Evolutionary conservation across 1,284 basidiomycete species (phyloP).

Genomic region (Naganishia cerealis): DNA sequence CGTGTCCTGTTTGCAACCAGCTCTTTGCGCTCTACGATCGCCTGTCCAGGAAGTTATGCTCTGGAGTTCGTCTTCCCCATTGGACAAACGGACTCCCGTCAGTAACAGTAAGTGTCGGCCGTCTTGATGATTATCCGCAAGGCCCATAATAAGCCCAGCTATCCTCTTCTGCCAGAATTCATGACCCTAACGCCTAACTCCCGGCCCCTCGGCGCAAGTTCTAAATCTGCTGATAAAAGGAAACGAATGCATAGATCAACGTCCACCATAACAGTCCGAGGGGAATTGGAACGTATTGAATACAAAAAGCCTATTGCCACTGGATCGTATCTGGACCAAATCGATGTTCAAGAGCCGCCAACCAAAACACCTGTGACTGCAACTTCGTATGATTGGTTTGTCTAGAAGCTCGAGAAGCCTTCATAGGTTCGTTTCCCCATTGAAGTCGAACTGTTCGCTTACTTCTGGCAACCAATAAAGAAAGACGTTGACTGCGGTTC

Average conservation of each 20-base stretch:
- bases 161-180: neutral
- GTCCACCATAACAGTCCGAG: neutral
- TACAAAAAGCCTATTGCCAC: neutral
- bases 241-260: neutral
- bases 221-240: neutral
- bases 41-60: no score
- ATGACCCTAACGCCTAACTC: neutral
- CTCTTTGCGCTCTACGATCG: no score
- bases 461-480: neutral
- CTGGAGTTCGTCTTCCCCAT: no score
- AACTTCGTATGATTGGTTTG: slow-evolving; percentile 10
- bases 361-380: neutral
- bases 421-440: slow-evolving; percentile 8
- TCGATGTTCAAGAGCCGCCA: neutral
- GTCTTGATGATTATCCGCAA: no score
- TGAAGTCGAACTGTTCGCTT: neutral
- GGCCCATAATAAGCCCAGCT: neutral
- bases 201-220: neutral
- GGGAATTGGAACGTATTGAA: neutral
- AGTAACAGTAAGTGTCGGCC: no score
- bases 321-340: neutral
- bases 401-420: slow-evolving; percentile 5
- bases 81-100: no score
- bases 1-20: no score
- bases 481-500: neutral